Percentiles rank a stretch among this genome's conserved stretches.
These are phyloP conservation scores for Pythium sukuiense DNA, from an alignment of 352 stramenopile genomes.

Conservation along the genomic window DNA sequence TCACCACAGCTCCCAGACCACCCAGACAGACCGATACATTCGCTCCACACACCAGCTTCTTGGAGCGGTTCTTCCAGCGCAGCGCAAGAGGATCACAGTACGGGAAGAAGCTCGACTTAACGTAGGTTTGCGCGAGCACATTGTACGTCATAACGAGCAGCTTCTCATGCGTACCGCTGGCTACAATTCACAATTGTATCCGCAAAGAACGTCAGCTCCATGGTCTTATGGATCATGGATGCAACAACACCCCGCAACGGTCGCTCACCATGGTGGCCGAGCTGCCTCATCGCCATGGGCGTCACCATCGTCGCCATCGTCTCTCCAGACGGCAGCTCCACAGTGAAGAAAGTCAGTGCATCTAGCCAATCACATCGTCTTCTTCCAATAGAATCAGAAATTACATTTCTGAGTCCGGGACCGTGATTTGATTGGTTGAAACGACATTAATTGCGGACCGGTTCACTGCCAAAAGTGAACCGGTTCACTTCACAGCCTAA, in stretches of 20 bases:
- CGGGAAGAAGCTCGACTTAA: slow-evolving; percentile 77
- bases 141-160: slow-evolving; percentile 88
- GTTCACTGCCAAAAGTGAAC: slow-evolving; percentile 27
- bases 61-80: slow-evolving; percentile 73
- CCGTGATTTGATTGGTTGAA: slow-evolving; percentile 31
- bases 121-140: slow-evolving; percentile 80
- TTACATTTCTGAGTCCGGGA: not conserved
- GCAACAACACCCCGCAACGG: not conserved
- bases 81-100: slow-evolving; percentile 66
- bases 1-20: not conserved
- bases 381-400: slow-evolving; percentile 3
- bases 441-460: slow-evolving; percentile 12
- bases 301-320: slow-evolving; percentile 12
- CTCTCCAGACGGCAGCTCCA: not conserved
- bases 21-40: not conserved
- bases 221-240: not conserved
- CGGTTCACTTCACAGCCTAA: slow-evolving; percentile 37
- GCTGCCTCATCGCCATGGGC: slow-evolving; percentile 17
- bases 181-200: slow-evolving; percentile 2
- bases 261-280: slow-evolving; percentile 20
- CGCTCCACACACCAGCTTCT: slow-evolving; percentile 44
- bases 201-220: not conserved
- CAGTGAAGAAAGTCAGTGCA: not conserved
- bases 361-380: slow-evolving; percentile 30
- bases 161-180: slow-evolving; percentile 7